Evolutionary conservation across 768 basidiomycete species (phyloP).

Genomic region (Lactifluus subvellereus): DNA sequence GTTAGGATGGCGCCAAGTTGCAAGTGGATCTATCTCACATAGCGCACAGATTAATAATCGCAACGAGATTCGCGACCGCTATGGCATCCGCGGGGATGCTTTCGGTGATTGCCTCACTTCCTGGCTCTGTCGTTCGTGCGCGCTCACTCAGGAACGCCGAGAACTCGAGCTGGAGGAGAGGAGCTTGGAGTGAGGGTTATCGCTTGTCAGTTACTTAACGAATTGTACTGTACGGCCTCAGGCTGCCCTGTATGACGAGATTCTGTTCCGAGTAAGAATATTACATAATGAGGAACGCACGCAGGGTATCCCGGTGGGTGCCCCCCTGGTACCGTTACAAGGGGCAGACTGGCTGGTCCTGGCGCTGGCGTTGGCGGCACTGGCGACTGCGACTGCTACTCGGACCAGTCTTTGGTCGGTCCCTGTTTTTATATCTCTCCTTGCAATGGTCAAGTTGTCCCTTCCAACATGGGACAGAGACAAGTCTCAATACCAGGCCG

Average conservation of each 20-base stretch:
- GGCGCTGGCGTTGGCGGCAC: too few species aligned
- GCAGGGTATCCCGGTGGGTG: too few species aligned
- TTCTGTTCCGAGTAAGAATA: too few species aligned
- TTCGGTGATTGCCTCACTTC: slow-evolving; percentile 38
- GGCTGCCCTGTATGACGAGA: too few species aligned
- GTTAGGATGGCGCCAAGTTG: slow-evolving; percentile 1
- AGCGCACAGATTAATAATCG: slow-evolving; percentile 31
- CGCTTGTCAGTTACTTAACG: background rate
- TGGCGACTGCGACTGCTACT: background rate
- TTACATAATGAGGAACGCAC: too few species aligned
- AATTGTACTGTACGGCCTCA: too few species aligned
- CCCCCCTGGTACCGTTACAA: too few species aligned
- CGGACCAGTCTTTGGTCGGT: too few species aligned
- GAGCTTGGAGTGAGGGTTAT: slow-evolving; percentile 24
- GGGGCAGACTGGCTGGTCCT: too few species aligned
- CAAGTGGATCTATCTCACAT: background rate
- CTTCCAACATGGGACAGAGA: slow-evolving; percentile 16
- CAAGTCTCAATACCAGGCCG: slow-evolving; percentile 19
- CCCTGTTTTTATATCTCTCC: background rate
- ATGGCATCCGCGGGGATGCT: slow-evolving; percentile 40
- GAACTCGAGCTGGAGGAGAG: slow-evolving; percentile 45
- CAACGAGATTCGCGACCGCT: slow-evolving; percentile 37
- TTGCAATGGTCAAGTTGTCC: slow-evolving; percentile 15
- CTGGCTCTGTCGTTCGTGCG: slow-evolving; percentile 43
- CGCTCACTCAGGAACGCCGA: slow-evolving; percentile 42